Base-by-base conservation (phyloP, 139 green algal species). In the Prasinococcaceae sp. region DNA sequence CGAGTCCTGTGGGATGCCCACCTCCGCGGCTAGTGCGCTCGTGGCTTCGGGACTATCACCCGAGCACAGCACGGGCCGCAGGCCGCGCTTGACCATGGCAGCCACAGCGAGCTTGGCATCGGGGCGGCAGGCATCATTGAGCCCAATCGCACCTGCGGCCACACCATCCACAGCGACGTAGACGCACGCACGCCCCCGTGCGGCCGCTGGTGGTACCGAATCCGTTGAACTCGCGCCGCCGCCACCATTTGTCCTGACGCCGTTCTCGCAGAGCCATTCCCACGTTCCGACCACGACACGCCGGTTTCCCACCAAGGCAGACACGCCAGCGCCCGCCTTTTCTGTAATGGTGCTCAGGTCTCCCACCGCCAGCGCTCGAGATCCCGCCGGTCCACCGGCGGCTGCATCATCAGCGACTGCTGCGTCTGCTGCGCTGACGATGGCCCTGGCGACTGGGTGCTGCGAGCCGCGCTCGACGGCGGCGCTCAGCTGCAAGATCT, bases 391-490 rank as follows among this genome's bases (percentile, higher is more conserved):
- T n/a, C n/a, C n/a, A n/a, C n/a, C n/a, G n/a, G n/a, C n/a, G n/a
- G n/a, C n/a, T n/a, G n/a, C n/a, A n/a, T n/a, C n/a, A n/a, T n/a
- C n/a, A n/a, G n/a, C n/a, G n/a, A n/a, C n/a, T n/a, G 44, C 4
- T 19, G 10, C 49, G 19, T 9, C 24, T 30, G 56, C 56, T 12
- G 56, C 56, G 8, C 5, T 5, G 33, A 62, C 50, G 20, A 66
- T 47, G 14, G 86, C 86, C 9, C 73, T 65, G 9, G 86, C 86
- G 30, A 95, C 53, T 2, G 86, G 86, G 68, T 95, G 86, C 2
- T 73, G 56, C 0, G 83, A 88, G 25, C 46, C 54, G 1, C 56
- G 48, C 67, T 94, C 86, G 5, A 80, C 75, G n/a, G 71, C 77
- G 16, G 84, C 84, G 9, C 83, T 81, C 50, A 84, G 17, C 22